Percentiles rank a stretch among this genome's conserved stretches.
Evolutionary conservation across 1,139 yeast genomes (phyloP).

Genomic region (Meyerozyma smithsonii): DNA sequence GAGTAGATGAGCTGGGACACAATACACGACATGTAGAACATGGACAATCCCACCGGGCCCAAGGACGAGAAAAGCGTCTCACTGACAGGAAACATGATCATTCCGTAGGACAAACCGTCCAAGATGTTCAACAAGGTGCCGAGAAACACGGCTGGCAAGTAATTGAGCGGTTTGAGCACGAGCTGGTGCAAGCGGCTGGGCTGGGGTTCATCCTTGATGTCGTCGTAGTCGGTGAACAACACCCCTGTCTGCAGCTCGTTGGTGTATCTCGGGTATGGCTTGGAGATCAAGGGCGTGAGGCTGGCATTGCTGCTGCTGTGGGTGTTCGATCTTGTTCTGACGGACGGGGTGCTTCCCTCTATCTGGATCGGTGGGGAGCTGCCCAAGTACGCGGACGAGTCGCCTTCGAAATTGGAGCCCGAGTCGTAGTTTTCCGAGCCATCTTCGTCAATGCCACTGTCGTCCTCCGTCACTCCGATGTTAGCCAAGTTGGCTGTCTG

Average conservation of each 20-base stretch:
- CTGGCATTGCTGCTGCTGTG: background rate
- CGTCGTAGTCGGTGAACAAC: background rate
- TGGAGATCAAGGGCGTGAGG: slow-evolving; percentile 6
- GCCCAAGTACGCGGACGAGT: slow-evolving; percentile 11
- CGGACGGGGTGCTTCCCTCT: background rate
- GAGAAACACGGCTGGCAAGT: slow-evolving; percentile 72
- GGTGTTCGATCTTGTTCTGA: background rate
- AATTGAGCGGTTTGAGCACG: slow-evolving; percentile 39
- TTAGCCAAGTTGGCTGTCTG: slow-evolving; percentile 61
- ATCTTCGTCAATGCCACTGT: slow-evolving; percentile 12
- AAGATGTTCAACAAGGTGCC: slow-evolving; percentile 82
- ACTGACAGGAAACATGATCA: slow-evolving; percentile 92
- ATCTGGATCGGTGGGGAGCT: slow-evolving; percentile 25
- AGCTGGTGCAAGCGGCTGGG: slow-evolving; percentile 6
- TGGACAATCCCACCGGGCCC: slow-evolving; percentile 87
- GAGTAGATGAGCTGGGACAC: slow-evolving; percentile 86
- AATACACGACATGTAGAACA: slow-evolving; percentile 89
- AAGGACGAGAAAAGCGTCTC: slow-evolving; percentile 69
- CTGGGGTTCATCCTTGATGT: background rate
- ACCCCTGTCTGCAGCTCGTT: slow-evolving; percentile 2
- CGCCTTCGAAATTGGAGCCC: slow-evolving; percentile 3
- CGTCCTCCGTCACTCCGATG: slow-evolving; percentile 52
- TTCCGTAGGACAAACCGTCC: slow-evolving; percentile 93
- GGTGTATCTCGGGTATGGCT: slow-evolving; percentile 4
- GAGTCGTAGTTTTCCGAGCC: background rate